Conservation (phyloP, 495 filamentous ascomycete genomes). For the Clohesyomyces aquaticus region DNA sequence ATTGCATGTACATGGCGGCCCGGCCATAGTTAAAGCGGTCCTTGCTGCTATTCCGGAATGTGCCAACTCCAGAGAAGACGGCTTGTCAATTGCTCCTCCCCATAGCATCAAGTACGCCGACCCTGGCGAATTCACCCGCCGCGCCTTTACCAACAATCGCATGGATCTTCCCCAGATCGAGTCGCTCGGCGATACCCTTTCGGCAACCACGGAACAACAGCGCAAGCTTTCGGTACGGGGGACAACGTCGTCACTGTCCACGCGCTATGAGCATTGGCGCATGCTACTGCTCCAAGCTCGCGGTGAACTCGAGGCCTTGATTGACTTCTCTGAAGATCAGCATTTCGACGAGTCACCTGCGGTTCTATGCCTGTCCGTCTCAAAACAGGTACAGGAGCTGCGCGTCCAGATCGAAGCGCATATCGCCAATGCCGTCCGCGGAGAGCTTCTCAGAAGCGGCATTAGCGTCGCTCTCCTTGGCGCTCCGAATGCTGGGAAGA, state of each 20-base stretch:
- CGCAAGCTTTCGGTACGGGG: constrained; percentile 82
- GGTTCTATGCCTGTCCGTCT: constrained; percentile 70
- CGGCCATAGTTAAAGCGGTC: constrained; percentile 83
- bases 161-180: constrained; percentile 93
- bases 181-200: constrained; percentile 80
- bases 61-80: constrained; percentile 1
- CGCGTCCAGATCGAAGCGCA: constrained; percentile 65
- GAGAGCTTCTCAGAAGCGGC: constrained; percentile 82
- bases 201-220: constrained; percentile 92
- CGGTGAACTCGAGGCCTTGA: constrained; percentile 90
- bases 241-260: constrained; percentile 67
- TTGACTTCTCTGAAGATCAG: constrained; percentile 97
- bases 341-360: constrained; percentile 88
- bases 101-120: constrained; percentile 81
- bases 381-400: constrained; percentile 63
- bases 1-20: constrained; percentile 90
- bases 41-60: constrained; percentile 69
- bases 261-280: constrained; percentile 85
- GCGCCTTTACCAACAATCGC: constrained; percentile 85
- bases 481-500: constrained; percentile 94
- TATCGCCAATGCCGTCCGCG: constrained; percentile 74
- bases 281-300: constrained; percentile 75
- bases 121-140: constrained; percentile 91
- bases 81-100: background rate
- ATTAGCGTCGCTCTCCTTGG: constrained; percentile 86